These are phyloP conservation scores for Crithidia bombi DNA, from an alignment of 208 protist genomes.

Conservation along the genomic window DNA sequence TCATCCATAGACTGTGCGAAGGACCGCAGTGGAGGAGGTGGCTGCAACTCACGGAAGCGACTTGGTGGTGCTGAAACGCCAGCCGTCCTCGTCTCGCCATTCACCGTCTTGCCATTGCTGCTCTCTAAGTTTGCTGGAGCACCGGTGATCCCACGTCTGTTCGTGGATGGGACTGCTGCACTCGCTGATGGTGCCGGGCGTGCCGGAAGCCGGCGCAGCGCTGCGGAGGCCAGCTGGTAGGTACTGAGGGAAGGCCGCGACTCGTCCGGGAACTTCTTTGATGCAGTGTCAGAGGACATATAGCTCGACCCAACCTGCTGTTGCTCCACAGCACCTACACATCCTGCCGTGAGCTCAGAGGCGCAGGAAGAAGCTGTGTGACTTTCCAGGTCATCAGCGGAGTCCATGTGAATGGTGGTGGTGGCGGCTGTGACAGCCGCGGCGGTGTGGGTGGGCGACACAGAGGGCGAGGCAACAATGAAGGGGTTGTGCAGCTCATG, in stretches of 20 bases:
- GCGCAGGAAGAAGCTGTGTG: background rate
- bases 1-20: background rate
- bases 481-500: conserved; percentile 5
- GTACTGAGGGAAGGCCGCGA: conserved; percentile 3
- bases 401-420: conserved; percentile 21
- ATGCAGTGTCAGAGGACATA: too few relatives aligned
- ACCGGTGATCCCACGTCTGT: too few relatives aligned
- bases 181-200: background rate
- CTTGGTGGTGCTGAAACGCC: background rate
- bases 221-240: conserved; percentile 24
- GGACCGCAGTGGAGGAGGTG: background rate
- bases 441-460: conserved; percentile 11
- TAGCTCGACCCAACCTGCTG: background rate
- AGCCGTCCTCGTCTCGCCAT: too few relatives aligned
- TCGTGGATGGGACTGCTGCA: too few relatives aligned
- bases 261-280: too few relatives aligned
- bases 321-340: too few relatives aligned
- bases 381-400: background rate
- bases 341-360: too few relatives aligned
- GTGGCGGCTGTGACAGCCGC: background rate
- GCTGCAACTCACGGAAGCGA: too few relatives aligned
- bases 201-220: conserved; percentile 19
- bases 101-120: too few relatives aligned
- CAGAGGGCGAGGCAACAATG: conserved; percentile 1
- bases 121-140: too few relatives aligned